Evolutionary conservation across 768 basidiomycete species (phyloP), one percentile per base, ranked within the genome.

Genomic region (Tricholoma terreum): DNA sequence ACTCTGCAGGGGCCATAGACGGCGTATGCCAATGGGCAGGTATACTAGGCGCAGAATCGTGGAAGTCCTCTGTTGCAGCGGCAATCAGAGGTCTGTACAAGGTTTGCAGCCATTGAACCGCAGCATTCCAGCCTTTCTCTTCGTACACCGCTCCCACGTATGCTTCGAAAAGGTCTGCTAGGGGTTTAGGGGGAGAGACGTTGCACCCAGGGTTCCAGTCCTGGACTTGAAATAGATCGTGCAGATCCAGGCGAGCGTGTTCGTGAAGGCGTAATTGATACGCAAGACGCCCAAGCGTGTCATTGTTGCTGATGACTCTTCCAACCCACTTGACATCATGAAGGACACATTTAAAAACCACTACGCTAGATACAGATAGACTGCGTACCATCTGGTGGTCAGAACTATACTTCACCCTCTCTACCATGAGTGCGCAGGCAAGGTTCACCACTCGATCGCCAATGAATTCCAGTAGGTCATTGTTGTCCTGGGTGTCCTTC

Each of bases 141-240:
- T 67, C 52, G 14, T 63, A 71, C 8, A 72, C 60, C 1, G 71
- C 71, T 6, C 72, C 71, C 15, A 56, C 59, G 50, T 69, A 69
- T 0, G 70, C 61, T 50, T 73, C 72, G 45, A 73, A 71, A 12
- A 73, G 61, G 53, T 73, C 69, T 6, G 69, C 71, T 11, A 73
- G 63, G 3, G 59, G 60, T 50, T 73, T 73, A 0, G 72, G 72
- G 1, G 71, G 72, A 6, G 63, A 40, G 7, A 56, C 35, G 10
- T 35, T 35, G 4, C 48, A 35, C 22, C 31, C 33, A 6, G 64
- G 65, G 10, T 60, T 57, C 69, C 68, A 71, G 19, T 52, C 51
- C 11, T 60, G 40, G n/a, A 67, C 54, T 21, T 57, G 61, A 27
- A 42, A 5, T 3, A 43, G 24, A 45, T 70, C 67, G 2, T 31